phyloP scores from a whole-genome alignment of 306 rosid genomes.

The Pueraria montana region DNA sequence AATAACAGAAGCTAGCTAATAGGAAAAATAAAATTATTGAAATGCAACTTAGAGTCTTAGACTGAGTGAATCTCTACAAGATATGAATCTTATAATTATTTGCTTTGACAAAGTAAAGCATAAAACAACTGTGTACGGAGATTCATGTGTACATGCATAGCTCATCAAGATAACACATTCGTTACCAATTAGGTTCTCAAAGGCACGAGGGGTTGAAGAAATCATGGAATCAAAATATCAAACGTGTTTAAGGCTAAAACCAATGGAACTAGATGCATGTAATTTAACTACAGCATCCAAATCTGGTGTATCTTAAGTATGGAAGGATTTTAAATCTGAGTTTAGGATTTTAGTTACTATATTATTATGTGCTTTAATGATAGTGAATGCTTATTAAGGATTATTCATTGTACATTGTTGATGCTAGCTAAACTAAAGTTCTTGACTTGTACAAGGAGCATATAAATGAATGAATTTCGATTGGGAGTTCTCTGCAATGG shows the following conservation, averaged over 20 bases:
- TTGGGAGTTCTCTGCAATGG: not conserved
- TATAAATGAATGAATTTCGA: not conserved
- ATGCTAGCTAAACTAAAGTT: not conserved
- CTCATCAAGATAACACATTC: constrained; percentile 1
- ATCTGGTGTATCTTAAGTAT: not conserved
- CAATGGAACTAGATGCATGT: constrained; percentile 23
- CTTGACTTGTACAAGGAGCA: not conserved
- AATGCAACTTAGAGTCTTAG: not conserved
- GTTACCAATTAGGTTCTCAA: not conserved
- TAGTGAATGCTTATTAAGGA: no score
- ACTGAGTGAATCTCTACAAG: not conserved
- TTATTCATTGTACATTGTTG: no score
- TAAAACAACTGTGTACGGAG: constrained; percentile 41
- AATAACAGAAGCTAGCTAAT: not conserved
- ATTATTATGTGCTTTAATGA: not conserved
- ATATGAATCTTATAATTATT: constrained; percentile 15
- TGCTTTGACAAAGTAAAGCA: constrained; percentile 12
- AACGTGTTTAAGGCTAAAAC: not conserved
- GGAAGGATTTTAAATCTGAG: not conserved
- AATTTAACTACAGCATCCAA: not conserved
- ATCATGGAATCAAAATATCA: not conserved
- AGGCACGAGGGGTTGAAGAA: not conserved
- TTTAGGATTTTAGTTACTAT: not conserved
- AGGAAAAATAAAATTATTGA: not conserved
- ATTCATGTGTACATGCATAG: constrained; percentile 24